Evolutionary conservation across 2,329 filamentous ascomycete genomes (phyloP), one percentile per base, ranked within the genome.

Genomic region (Xylaria polymorpha): DNA sequence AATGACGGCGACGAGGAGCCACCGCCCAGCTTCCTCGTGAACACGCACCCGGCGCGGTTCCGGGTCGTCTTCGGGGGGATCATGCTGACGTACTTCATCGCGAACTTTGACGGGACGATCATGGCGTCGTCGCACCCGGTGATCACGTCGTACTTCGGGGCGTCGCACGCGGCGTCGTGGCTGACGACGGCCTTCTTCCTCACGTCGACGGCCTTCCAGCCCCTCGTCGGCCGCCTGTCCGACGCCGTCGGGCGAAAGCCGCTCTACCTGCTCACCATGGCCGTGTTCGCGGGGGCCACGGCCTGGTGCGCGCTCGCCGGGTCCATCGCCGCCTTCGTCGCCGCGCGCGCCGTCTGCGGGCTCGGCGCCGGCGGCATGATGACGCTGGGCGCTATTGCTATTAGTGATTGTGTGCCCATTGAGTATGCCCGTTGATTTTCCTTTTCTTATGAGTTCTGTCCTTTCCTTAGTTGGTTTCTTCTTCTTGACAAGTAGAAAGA

Each of bases 121-220:
- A 94, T 95, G 92, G 92, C 92, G 4, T 93, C 91, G 2, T 91
- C 87, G 50, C 92, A 96, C 78, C 92, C 92, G 0, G 91, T 93
- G 66, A 94, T 95, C 70, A 94, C 92, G 0, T 94, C 91, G 0
- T 89, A 94, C 78, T 95, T 95, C 79, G 83, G 90, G 69, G 87
- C 91, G 58, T 92, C 92, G 39, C 94, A 95, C 78, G 89, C 89
- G 56, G 93, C 93, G 3, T 94, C 92, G 1, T 96, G 93, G 93
- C 84, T 95, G 4, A 94, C 92, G 1, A 95, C 92, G 0, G 88
- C 91, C 0, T 95, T 94, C 72, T 80, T 95, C 43, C 84, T 96
- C 44, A 94, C 92, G 0, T 92, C 89, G 4, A 94, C 92, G 1
- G 88, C 90, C 29, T 91, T 93, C 66, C 91, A 94, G 79, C 92